A percentile compares a stretch with the other conserved stretches of the same genome.
phyloP scores from a whole-genome alignment of 1,284 basidiomycete genomes.

The Naganishia albida region DNA sequence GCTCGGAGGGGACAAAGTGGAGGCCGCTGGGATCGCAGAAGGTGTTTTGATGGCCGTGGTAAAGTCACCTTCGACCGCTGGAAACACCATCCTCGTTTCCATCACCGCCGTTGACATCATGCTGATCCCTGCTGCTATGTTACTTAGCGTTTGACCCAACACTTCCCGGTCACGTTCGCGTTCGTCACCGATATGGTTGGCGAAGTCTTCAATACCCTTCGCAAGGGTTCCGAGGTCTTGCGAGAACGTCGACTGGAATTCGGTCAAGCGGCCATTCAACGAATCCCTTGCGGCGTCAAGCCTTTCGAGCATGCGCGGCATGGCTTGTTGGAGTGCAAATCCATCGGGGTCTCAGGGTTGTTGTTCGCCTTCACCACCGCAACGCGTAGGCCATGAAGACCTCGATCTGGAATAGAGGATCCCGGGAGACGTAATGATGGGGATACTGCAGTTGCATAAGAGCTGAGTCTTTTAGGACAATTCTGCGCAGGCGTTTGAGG shows the following conservation, averaged over 20 bases:
- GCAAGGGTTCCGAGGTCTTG: slow-evolving; percentile 2
- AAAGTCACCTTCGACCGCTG: not conserved
- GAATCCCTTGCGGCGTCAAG: not conserved
- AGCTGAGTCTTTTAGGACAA: not conserved
- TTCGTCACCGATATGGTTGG: not conserved
- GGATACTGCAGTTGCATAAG: slow-evolving; percentile 1
- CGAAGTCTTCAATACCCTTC: not conserved
- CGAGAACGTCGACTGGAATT: not conserved
- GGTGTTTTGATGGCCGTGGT: not conserved
- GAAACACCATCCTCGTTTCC: slow-evolving; percentile 3
- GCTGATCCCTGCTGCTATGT: slow-evolving; percentile 1
- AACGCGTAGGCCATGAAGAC: not conserved
- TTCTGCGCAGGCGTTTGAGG: slow-evolving; percentile 1
- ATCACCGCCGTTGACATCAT: slow-evolving; percentile 6
- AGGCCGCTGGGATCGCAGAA: not conserved
- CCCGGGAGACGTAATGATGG: not conserved
- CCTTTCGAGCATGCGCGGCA: not conserved
- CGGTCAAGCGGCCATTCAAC: not conserved
- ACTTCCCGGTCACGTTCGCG: not conserved
- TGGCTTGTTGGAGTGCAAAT: not conserved
- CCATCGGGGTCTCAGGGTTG: not conserved
- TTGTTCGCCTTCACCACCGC: not conserved
- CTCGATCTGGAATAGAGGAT: not conserved
- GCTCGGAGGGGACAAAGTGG: not conserved
- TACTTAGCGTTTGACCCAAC: slow-evolving; percentile 2